These are phyloP conservation scores for Diplodia sapinea DNA, from an alignment of 2,329 filamentous ascomycete genomes.

Conservation along the genomic window DNA sequence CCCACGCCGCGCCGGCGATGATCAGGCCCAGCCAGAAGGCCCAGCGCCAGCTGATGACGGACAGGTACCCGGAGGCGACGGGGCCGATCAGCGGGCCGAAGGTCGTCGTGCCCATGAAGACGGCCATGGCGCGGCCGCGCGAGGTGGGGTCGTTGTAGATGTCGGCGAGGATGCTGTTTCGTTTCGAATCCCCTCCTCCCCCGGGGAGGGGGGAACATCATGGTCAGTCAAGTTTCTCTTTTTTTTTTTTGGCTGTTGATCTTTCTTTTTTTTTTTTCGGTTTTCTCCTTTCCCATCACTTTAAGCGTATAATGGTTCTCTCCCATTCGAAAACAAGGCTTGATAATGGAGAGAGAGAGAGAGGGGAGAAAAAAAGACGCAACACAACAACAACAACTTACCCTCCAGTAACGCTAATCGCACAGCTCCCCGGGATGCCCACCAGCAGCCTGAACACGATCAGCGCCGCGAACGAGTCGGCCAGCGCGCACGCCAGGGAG, in stretches of 20 bases:
- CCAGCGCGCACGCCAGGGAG: conserved; percentile 52
- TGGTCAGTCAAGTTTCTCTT: not conserved
- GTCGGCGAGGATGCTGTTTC: conserved; percentile 66
- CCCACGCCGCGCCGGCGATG: conserved; percentile 66
- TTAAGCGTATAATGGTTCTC: not conserved
- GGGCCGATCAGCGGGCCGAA: conserved; percentile 59
- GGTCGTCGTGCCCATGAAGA: conserved; percentile 70
- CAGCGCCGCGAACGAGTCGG: conserved; percentile 52
- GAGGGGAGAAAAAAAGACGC: not conserved
- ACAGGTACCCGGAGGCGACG: conserved; percentile 67
- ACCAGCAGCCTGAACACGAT: conserved; percentile 53
- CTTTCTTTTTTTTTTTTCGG: too few relatives aligned
- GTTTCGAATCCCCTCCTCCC: too few relatives aligned
- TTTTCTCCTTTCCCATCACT: too few relatives aligned
- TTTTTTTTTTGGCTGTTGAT: too few relatives aligned
- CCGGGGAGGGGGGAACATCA: not conserved
- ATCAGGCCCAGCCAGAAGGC: conserved; percentile 73
- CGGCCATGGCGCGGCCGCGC: conserved; percentile 65
- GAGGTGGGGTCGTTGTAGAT: conserved; percentile 63
- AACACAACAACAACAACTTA: conserved; percentile 20
- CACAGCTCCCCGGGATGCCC: conserved; percentile 53
- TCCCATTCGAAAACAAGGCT: not conserved
- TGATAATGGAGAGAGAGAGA: not conserved
- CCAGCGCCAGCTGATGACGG: conserved; percentile 69
- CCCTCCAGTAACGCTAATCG: conserved; percentile 66